Conservation (phyloP, 1,139 yeast genomes). For the Groenewaldozyma sp. region DNA sequence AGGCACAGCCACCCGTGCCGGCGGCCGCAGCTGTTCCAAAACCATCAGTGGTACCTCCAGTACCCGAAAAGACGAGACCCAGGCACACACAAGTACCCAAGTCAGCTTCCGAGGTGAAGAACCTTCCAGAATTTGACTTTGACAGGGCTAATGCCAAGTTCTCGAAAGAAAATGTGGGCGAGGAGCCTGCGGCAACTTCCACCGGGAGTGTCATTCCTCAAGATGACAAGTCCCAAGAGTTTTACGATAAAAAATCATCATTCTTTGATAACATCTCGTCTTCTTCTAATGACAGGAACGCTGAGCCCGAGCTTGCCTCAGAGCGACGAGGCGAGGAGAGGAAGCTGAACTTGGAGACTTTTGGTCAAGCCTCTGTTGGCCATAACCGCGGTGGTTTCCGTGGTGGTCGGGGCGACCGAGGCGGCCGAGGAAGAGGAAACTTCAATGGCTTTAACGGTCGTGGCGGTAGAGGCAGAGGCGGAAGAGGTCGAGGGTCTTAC, state of each 20-base stretch:
- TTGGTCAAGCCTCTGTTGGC: conserved; percentile 43
- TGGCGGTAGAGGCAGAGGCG: conserved; percentile 1
- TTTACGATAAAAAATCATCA: conserved; percentile 62
- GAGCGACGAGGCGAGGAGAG: conserved; percentile 60
- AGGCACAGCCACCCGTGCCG: conserved; percentile 4
- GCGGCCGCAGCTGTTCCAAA: conserved; percentile 7
- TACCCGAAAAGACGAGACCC: conserved; percentile 11
- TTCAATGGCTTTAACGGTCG: conserved; percentile 5
- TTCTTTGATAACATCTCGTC: conserved; percentile 77
- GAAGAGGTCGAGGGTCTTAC: neutral
- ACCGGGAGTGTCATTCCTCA: conserved; percentile 13
- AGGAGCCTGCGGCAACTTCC: conserved; percentile 12
- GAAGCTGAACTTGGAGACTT: conserved; percentile 53
- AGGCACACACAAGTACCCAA: conserved; percentile 14
- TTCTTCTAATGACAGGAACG: conserved; percentile 31
- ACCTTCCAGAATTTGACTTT: conserved; percentile 48
- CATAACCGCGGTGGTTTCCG: conserved; percentile 27
- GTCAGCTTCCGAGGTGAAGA: conserved; percentile 1
- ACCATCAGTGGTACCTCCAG: conserved; percentile 10
- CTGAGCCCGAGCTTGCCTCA: conserved; percentile 23
- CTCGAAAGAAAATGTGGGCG: conserved; percentile 27
- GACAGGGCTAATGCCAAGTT: conserved; percentile 59
- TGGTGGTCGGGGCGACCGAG: conserved; percentile 19
- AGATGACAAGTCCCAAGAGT: conserved; percentile 25
- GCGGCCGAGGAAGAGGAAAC: conserved; percentile 8